Conservation (phyloP, 2,329 filamentous ascomycete genomes). For the Botryosphaeria agaves region DNA sequence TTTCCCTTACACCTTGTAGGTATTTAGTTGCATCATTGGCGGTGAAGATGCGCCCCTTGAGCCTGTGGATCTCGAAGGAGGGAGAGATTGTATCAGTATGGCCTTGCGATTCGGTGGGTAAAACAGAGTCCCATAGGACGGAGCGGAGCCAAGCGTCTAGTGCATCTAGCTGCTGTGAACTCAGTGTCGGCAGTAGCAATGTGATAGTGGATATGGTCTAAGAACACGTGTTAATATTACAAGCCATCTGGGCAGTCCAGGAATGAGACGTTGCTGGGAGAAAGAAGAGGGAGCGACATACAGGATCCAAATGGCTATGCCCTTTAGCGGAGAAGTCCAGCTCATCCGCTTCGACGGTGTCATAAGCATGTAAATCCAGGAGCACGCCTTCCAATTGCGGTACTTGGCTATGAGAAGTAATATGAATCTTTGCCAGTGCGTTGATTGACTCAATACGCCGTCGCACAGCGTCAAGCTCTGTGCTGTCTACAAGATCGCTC, state of each 20-base stretch:
- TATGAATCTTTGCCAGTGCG: slow-evolving; percentile 65
- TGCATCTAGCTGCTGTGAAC: slow-evolving; percentile 35
- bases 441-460: slow-evolving; percentile 73
- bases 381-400: slow-evolving; percentile 72
- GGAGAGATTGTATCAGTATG: too few species aligned
- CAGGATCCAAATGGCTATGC: slow-evolving; percentile 80
- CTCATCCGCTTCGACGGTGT: slow-evolving; percentile 47
- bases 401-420: slow-evolving; percentile 65
- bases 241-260: too few species aligned
- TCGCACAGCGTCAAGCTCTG: slow-evolving; percentile 52
- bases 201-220: slow-evolving; percentile 74
- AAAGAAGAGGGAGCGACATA: slow-evolving; percentile 23
- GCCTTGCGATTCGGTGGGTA: too few species aligned
- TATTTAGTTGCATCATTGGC: slow-evolving; percentile 51
- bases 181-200: slow-evolving; percentile 46
- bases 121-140: slow-evolving; percentile 62
- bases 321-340: slow-evolving; percentile 58
- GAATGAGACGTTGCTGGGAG: not conserved
- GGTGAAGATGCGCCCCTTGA: slow-evolving; percentile 64
- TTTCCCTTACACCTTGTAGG: slow-evolving; percentile 78
- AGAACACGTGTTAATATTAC: not conserved
- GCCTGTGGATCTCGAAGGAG: slow-evolving; percentile 65
- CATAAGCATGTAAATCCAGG: slow-evolving; percentile 84
- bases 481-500: slow-evolving; percentile 57
- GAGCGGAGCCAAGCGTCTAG: slow-evolving; percentile 72